A percentile compares a stretch with the other conserved stretches of the same genome.
phyloP scores from a whole-genome alignment of 176 grass and related monocot genomes.

The Phoenix dactylifera region DNA sequence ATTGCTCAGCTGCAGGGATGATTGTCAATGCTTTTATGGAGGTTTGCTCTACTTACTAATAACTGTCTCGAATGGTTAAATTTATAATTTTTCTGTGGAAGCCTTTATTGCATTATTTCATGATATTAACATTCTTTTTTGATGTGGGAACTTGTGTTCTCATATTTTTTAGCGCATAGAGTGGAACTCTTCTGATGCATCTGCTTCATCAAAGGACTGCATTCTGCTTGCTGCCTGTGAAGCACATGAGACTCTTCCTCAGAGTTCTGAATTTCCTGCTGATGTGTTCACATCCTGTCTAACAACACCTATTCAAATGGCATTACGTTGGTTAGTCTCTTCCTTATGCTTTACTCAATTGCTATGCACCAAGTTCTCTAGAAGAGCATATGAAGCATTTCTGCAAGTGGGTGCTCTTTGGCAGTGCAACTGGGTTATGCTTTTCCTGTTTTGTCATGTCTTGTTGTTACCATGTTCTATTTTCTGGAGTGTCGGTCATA shows the following conservation, averaged over 20 bases:
- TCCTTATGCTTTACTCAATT: background rate
- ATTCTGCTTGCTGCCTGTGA: conserved; percentile 99
- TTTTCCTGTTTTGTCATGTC: too few species aligned
- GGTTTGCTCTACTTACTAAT: conserved; percentile 35
- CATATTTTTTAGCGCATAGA: conserved; percentile 41
- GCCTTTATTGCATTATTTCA: too few species aligned
- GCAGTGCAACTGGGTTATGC: too few species aligned
- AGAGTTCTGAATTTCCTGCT: conserved; percentile 88
- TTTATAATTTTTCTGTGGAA: too few species aligned
- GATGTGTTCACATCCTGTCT: conserved; percentile 94
- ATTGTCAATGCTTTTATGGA: conserved; percentile 84
- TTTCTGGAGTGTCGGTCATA: too few species aligned
- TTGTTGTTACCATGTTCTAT: too few species aligned
- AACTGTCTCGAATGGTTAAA: background rate
- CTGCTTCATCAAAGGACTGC: conserved; percentile 61
- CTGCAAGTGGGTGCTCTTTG: too few species aligned
- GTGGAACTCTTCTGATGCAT: conserved; percentile 44
- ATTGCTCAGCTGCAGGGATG: conserved; percentile 84
- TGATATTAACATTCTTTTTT: too few species aligned
- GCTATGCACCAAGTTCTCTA: too few species aligned
- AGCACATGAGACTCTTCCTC: conserved; percentile 87
- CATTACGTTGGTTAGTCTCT: conserved; percentile 63
- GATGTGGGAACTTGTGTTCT: conserved; percentile 1
- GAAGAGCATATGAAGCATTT: too few species aligned
- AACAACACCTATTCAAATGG: conserved; percentile 98